Evolutionary conservation across 768 basidiomycete genomes (phyloP).

Genomic region (Panaeolus cyanescens): DNA sequence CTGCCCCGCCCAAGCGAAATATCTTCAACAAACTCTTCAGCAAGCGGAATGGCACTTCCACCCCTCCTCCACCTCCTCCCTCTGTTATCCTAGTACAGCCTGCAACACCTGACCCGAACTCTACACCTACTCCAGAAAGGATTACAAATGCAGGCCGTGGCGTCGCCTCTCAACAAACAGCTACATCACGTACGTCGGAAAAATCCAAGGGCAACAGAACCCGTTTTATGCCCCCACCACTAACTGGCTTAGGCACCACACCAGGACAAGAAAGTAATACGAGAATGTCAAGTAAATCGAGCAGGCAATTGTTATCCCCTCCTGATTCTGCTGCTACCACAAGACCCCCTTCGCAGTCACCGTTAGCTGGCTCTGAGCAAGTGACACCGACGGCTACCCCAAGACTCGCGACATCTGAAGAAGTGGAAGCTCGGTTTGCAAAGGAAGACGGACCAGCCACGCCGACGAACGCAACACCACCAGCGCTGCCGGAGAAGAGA

Average conservation of each 20-base stretch:
- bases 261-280: not conserved
- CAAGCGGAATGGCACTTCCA: conserved; percentile 38
- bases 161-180: conserved; percentile 3
- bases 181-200: conserved; percentile 18
- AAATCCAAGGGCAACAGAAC: conserved; percentile 6
- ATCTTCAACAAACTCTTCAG: conserved; percentile 78
- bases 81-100: not conserved
- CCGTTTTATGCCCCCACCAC: conserved; percentile 10
- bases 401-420: not conserved
- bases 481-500: conserved; percentile 15
- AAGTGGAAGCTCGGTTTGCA: not conserved
- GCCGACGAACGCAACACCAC: conserved; percentile 13
- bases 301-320: not conserved
- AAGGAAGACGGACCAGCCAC: conserved; percentile 11
- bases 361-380: conserved; percentile 12
- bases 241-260: not conserved
- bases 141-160: not conserved
- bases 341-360: not conserved
- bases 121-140: conserved; percentile 3
- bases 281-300: not conserved
- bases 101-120: conserved; percentile 1
- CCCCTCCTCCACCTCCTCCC: conserved; percentile 1
- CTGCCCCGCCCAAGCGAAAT: conserved; percentile 48
- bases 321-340: not conserved
- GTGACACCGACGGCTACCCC: conserved; percentile 15